These are phyloP conservation scores for Hypocreales sp. DNA, from an alignment of 2,329 filamentous ascomycete genomes.

Conservation along the genomic window DNA sequence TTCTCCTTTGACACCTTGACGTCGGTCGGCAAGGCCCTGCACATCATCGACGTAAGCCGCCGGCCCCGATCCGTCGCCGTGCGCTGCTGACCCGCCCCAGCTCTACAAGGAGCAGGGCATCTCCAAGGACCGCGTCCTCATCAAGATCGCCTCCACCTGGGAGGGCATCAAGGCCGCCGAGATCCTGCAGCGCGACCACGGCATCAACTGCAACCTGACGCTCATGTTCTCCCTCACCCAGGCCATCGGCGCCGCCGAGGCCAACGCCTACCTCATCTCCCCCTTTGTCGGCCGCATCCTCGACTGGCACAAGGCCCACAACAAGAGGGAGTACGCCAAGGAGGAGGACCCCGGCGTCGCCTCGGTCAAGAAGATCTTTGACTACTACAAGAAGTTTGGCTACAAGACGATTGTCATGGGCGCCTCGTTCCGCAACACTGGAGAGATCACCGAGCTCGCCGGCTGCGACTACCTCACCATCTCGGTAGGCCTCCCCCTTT, in stretches of 20 bases:
- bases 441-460: slow-evolving; percentile 96
- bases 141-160: slow-evolving; percentile 99
- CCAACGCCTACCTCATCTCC: slow-evolving; percentile 91
- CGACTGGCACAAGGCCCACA: slow-evolving; percentile 96
- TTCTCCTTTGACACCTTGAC: slow-evolving; percentile 92
- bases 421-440: slow-evolving; percentile 89
- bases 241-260: slow-evolving; percentile 92
- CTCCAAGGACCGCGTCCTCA: slow-evolving; percentile 84
- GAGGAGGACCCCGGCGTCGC: slow-evolving; percentile 92
- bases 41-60: slow-evolving; percentile 74
- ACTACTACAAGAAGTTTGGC: slow-evolving; percentile 99
- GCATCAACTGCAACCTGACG: slow-evolving; percentile 96
- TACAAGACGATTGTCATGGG: slow-evolving; percentile 99
- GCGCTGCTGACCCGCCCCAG: slow-evolving; percentile 27
- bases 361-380: slow-evolving; percentile 87
- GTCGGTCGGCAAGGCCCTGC: slow-evolving; percentile 87
- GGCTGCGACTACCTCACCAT: slow-evolving; percentile 99
- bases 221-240: slow-evolving; percentile 95
- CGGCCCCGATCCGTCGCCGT: background rate
- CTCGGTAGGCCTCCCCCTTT: slow-evolving; percentile 45
- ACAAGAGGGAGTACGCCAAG: slow-evolving; percentile 84
- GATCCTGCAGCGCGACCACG: slow-evolving; percentile 90
- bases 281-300: slow-evolving; percentile 98
- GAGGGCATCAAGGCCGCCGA: slow-evolving; percentile 98
- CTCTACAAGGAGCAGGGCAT: slow-evolving; percentile 91